These are phyloP conservation scores for Dentipellis fragilis DNA, from an alignment of 768 basidiomycete species.

Conservation along the genomic window DNA sequence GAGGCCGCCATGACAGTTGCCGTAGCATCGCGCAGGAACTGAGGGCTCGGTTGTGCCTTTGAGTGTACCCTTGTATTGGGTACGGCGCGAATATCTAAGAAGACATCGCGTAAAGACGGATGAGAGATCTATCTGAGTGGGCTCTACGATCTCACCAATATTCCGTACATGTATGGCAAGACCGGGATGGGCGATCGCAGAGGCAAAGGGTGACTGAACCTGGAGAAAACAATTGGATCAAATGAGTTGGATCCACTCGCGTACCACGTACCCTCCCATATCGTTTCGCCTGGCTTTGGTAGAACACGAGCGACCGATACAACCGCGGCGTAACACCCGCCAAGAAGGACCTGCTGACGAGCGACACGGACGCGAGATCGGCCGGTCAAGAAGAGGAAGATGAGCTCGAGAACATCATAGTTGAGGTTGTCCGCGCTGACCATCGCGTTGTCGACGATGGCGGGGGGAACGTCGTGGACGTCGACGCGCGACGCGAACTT, in stretches of 20 bases:
- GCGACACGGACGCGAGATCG: constrained; percentile 51
- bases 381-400: constrained; percentile 44
- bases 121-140: not conserved
- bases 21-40: constrained; percentile 44
- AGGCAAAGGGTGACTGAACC: constrained; percentile 51
- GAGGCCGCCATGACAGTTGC: constrained; percentile 36
- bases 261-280: constrained; percentile 35
- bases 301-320: constrained; percentile 49
- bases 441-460: constrained; percentile 27
- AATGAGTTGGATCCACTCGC: not conserved
- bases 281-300: constrained; percentile 44
- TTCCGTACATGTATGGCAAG: constrained; percentile 49
- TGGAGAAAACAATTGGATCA: constrained; percentile 11
- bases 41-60: constrained; percentile 22
- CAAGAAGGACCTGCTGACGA: constrained; percentile 58
- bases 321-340: constrained; percentile 53
- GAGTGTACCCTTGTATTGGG: constrained; percentile 26
- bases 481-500: too few species aligned
- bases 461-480: too few species aligned
- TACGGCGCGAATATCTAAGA: constrained; percentile 39
- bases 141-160: constrained; percentile 31
- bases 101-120: constrained; percentile 1
- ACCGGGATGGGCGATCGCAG: constrained; percentile 39
- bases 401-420: constrained; percentile 63
- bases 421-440: constrained; percentile 59